phyloP scores from a whole-genome alignment of 2,329 filamentous ascomycete species.

The Decorospora gaudefroyi region DNA sequence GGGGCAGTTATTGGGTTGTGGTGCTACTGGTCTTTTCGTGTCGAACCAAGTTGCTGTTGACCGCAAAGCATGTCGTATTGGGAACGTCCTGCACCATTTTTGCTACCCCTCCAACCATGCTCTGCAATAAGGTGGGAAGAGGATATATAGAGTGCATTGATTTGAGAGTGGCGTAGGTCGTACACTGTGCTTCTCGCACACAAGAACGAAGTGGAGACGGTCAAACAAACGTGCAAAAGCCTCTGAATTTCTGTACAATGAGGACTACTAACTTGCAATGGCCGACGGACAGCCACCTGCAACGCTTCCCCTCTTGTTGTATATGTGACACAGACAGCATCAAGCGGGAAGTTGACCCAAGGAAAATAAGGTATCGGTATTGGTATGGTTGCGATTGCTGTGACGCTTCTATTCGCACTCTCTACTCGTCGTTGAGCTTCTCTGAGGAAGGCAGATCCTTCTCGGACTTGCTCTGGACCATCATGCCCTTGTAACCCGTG shows the following conservation, averaged over 20 bases:
- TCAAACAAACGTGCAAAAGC: constrained; percentile 34
- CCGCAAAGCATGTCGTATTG: constrained; percentile 1
- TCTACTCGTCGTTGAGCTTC: constrained; percentile 44
- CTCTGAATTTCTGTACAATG: constrained; percentile 48
- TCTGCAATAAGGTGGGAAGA: constrained; percentile 1
- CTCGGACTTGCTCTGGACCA: constrained; percentile 48
- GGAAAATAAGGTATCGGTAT: constrained; percentile 43
- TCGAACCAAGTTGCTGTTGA: no score
- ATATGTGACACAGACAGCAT: constrained; percentile 46
- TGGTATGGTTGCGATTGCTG: constrained; percentile 36
- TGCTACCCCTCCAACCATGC: background rate
- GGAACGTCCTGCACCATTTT: no score
- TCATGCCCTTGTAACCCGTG: constrained; percentile 48
- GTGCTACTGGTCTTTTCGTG: no score
- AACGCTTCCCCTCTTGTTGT: constrained; percentile 34
- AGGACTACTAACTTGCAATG: constrained; percentile 47
- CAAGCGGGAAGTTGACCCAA: constrained; percentile 45
- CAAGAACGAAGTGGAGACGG: constrained; percentile 23
- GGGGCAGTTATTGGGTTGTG: no score
- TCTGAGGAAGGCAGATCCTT: constrained; percentile 32
- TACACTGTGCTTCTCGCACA: constrained; percentile 27
- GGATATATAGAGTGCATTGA: constrained; percentile 22
- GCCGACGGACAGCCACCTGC: constrained; percentile 31
- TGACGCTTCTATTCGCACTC: constrained; percentile 23
- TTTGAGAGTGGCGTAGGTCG: constrained; percentile 27